Evolutionary conservation across 2,329 filamentous ascomycete genomes (phyloP).

Genomic region (Apiospora rasikravindrae): DNA sequence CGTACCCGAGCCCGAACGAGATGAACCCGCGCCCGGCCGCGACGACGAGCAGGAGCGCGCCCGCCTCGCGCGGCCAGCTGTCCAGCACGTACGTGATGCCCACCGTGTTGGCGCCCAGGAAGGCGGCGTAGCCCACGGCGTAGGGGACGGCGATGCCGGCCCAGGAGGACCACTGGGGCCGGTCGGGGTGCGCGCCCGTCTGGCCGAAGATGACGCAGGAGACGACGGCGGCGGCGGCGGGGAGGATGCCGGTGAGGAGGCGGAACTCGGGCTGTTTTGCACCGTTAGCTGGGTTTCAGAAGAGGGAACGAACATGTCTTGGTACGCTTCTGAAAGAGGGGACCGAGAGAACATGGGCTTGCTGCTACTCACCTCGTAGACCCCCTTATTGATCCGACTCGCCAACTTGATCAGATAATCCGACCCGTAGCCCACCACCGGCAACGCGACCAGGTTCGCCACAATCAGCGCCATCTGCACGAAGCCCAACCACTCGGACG

Average conservation of each 20-base stretch:
- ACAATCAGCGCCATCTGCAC: constrained; percentile 31
- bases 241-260: constrained; percentile 20
- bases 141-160: constrained; percentile 28
- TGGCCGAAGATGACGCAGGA: constrained; percentile 24
- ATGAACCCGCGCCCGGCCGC: constrained; percentile 34
- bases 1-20: constrained; percentile 34
- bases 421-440: constrained; percentile 30
- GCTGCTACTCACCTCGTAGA: constrained; percentile 10
- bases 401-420: constrained; percentile 26
- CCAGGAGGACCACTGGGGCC: constrained; percentile 42
- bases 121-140: constrained; percentile 32
- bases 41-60: constrained; percentile 31
- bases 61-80: constrained; percentile 37
- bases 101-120: constrained; percentile 34
- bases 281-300: no score
- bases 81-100: constrained; percentile 37
- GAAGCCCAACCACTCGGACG: constrained; percentile 26
- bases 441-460: constrained; percentile 27
- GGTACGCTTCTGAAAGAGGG: no score
- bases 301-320: no score
- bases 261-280: constrained; percentile 24
- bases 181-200: constrained; percentile 2
- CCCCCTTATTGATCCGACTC: constrained; percentile 16
- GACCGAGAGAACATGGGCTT: not conserved
- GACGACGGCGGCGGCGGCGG: constrained; percentile 20